Base-by-base conservation (phyloP, 208 protist genomes). In the Balamuthia mandrillaris region DNA sequence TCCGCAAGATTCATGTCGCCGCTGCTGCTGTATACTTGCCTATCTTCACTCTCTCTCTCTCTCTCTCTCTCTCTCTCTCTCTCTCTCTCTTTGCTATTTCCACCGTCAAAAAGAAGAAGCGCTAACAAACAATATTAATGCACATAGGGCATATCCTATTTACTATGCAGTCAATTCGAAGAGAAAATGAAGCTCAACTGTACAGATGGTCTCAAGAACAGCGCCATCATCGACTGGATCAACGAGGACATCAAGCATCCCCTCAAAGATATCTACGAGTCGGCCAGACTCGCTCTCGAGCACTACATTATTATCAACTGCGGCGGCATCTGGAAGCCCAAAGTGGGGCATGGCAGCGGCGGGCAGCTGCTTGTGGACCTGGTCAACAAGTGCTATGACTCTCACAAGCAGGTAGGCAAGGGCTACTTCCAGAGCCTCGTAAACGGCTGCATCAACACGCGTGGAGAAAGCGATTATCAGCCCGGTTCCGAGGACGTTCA, bases 361-460 rank as follows among this genome's bases (percentile, higher is more conserved):
- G n/a, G n/a, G n/a, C 60, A 82, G 35, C 51, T 82, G 37, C 65
- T 82, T n/a, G 47, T 24, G 16, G 75, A 82, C 24, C 12, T 82
- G 41, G 75, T 82, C 42, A 45, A 82, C 44, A 82, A 82, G 75
- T 82, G 75, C 33, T 82, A 82, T 42, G 75, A 82, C 27, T 82
- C 75, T 0, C 75, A 82, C 31, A 24, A 31, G 3, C 75, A 82
- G 45, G 51, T 82, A 3, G 75, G 51, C 12, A 31, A 82, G 14
- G 75, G 75, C 18, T 82, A 82, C 56, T 65, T 82, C 14, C 39
- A 66, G 9, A 54, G 16, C 14, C 56, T 82, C 35, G 75, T 82
- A 1, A 37, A 82, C 39, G 10, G 51, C n/a, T 82, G 75, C 52
- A 6, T 66, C 24, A 14, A 7, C 3, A 82, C 75, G 9, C 39